phyloP scores from a whole-genome alignment of 129 eudicot species.

The Chrysanthemum seticuspe region DNA sequence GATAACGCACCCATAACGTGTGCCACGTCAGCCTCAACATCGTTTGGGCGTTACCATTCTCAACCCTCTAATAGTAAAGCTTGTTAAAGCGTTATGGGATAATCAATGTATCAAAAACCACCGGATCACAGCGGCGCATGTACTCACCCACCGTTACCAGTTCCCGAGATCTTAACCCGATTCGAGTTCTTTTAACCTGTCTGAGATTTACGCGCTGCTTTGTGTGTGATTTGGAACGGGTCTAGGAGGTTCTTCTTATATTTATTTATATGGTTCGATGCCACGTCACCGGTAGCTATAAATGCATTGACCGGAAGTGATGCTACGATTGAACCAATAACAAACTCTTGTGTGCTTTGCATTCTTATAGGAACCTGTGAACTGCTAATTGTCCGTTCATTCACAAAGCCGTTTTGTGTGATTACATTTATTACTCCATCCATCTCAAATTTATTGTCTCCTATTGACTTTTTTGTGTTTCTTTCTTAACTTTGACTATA shows the following conservation, averaged over 20 bases:
- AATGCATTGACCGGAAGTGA: constrained; percentile 55
- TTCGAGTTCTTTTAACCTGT: constrained; percentile 26
- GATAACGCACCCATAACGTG: no score
- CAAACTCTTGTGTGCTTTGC: constrained; percentile 38
- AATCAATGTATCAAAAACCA: constrained; percentile 4
- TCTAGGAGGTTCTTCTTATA: constrained; percentile 47
- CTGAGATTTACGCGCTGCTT: constrained; percentile 23
- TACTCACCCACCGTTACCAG: constrained; percentile 43
- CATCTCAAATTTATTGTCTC: no score
- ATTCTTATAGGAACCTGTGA: constrained; percentile 79
- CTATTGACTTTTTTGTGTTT: no score
- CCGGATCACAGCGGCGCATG: constrained; percentile 19
- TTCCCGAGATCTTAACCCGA: constrained; percentile 4
- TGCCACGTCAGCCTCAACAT: no score
- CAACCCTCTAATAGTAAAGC: no score
- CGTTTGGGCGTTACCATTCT: no score
- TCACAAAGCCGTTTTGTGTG: constrained; percentile 79
- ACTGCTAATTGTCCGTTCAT: constrained; percentile 41
- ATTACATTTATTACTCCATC: constrained; percentile 39
- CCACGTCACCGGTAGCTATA: constrained; percentile 80
- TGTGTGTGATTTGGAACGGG: constrained; percentile 82
- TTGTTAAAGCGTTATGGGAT: no score
- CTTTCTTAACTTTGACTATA: no score
- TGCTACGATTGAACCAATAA: constrained; percentile 77
- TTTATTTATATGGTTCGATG: constrained; percentile 51